phyloP scores from a whole-genome alignment of 2,329 filamentous ascomycete species.

The Alternaria incomplexa region DNA sequence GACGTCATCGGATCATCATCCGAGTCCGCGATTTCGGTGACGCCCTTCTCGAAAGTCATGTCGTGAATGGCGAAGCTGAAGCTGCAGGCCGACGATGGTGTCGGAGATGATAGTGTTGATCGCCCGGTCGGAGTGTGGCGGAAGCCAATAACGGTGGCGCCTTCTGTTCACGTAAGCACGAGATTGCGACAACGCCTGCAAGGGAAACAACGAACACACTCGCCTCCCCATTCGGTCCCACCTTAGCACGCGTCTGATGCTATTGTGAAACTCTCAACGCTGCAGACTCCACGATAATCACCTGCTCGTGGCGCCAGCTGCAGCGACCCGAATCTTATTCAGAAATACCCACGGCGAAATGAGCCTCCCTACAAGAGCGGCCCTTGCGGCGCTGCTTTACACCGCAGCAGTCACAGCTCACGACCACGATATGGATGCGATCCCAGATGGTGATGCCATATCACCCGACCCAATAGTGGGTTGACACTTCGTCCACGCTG shows the following conservation, averaged over 20 bases:
- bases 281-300: conserved; percentile 18
- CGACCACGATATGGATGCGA: conserved; percentile 50
- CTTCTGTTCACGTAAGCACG: conserved; percentile 32
- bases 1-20: conserved; percentile 43
- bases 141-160: conserved; percentile 28
- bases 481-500: not conserved
- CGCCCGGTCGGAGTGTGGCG: conserved; percentile 10
- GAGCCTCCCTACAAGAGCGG: conserved; percentile 15
- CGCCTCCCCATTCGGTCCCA: not conserved
- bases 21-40: conserved; percentile 40
- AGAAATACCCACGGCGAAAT: conserved; percentile 15
- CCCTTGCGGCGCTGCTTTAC: conserved; percentile 31
- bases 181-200: conserved; percentile 24
- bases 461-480: conserved; percentile 47
- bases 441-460: conserved; percentile 46
- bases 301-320: conserved; percentile 2
- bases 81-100: not conserved
- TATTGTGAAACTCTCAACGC: conserved; percentile 24
- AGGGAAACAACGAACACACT: conserved; percentile 12
- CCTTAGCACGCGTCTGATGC: conserved; percentile 4
- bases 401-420: conserved; percentile 41
- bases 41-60: conserved; percentile 30
- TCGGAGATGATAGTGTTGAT: conserved; percentile 11
- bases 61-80: conserved; percentile 9
- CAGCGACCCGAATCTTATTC: not conserved